phyloP scores from a whole-genome alignment of 208 protist genomes.

The Porcisia hertigi region DNA sequence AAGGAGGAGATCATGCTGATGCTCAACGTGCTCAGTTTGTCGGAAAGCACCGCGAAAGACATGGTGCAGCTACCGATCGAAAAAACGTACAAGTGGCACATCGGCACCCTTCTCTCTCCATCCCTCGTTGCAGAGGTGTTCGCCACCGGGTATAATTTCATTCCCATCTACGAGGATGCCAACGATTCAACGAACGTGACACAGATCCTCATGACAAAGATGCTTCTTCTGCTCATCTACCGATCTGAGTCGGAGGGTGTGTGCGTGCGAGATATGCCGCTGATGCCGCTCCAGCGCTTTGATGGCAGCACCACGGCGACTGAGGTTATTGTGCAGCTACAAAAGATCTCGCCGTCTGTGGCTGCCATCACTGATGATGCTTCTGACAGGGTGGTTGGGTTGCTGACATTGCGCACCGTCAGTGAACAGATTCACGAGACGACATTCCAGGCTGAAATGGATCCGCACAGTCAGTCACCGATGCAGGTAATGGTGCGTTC shows the following conservation, averaged over 20 bases:
- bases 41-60: conserved; percentile 52
- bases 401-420: conserved; percentile 62
- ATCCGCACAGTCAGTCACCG: conserved; percentile 39
- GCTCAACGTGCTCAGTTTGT: conserved; percentile 69
- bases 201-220: conserved; percentile 54
- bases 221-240: conserved; percentile 61
- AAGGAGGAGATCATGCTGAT: conserved; percentile 67
- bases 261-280: conserved; percentile 50
- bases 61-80: conserved; percentile 47
- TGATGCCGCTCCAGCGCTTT: conserved; percentile 47
- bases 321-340: conserved; percentile 52
- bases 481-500: conserved; percentile 62
- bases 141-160: conserved; percentile 51
- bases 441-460: conserved; percentile 66
- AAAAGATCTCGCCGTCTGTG: conserved; percentile 45
- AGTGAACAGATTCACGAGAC: conserved; percentile 60
- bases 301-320: conserved; percentile 38
- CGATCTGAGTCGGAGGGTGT: conserved; percentile 37
- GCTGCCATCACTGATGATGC: conserved; percentile 36
- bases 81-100: conserved; percentile 54
- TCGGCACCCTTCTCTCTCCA: conserved; percentile 41
- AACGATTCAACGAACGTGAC: conserved; percentile 49
- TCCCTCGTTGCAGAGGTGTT: conserved; percentile 48
- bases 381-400: conserved; percentile 36
- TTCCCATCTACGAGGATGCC: conserved; percentile 57